Base-by-base conservation (phyloP, 2,329 filamentous ascomycete species). In the Didymellaceae sp. region DNA sequence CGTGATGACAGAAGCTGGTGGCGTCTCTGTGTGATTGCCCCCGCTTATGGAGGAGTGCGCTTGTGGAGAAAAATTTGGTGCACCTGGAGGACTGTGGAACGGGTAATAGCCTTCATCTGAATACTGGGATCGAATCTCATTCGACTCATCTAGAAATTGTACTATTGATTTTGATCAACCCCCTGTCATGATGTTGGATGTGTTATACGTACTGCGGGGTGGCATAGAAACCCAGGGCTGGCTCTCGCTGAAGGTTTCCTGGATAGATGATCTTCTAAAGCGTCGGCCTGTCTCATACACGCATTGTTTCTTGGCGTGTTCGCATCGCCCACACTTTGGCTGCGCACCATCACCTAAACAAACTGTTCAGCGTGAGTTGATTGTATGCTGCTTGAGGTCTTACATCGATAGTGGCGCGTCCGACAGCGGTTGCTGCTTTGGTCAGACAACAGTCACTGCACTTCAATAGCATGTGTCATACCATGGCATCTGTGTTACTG, bases 331-430 rank as follows among this genome's bases (percentile, higher is more conserved):
- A 34, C 69, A 73, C 46, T 57, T 65, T 13, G 70, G 70, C 41
- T 66, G 66, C 40, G 64, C 69, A 18, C 70, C 66, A 45, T 73
- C 70, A 55, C 70, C 70, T 73, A 22, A 14, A 40, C 38, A 28
- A 22, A 11, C 10, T 44, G 16, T 13, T 70, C 33, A 70, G 60
- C 45, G 18, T 18, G 7, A n/a, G 38, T 16, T 25, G 20, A 21
- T 42, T 31, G 21, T 22, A 13, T 41, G 18, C 7, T 10, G 30
- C 25, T 6, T 25, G 20, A 1, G 8, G 16, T 38, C 58, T 52
- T 63, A 72, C 70, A 73, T 45, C 68, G 65, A 52, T 73, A 72
- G 54, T 73, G 70, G 61, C 69, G 67, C 46, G 64, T 68, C 52
- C 69, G 69, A 59, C 70, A 73, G 46, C 69, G 69, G 55, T 66